Percentiles rank a stretch among this genome's conserved stretches.
Conservation (phyloP, 176 grass and related monocot species). For the Cenchrus purpureus region DNA sequence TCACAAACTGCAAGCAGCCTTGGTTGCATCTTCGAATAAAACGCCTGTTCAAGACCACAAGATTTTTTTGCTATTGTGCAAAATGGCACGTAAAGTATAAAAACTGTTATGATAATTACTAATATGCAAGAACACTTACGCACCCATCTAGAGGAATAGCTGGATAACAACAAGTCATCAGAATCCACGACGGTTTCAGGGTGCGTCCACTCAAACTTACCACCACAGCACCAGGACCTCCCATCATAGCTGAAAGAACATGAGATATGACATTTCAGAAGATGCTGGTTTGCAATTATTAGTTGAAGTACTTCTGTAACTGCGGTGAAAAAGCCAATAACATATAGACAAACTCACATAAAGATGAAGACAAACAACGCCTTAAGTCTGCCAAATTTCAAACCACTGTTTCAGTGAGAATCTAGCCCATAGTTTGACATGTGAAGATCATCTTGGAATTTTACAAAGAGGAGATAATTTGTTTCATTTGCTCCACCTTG, state of each 20-base stretch:
- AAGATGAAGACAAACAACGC: background rate
- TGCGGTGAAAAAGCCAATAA: constrained; percentile 15
- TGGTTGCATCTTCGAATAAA: constrained; percentile 99
- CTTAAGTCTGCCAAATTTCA: background rate
- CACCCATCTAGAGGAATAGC: constrained; percentile 97
- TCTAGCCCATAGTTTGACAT: constrained; percentile 2
- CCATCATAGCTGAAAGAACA: constrained; percentile 93
- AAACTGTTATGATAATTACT: constrained; percentile 9
- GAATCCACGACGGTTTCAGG: constrained; percentile 84
- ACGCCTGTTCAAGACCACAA: constrained; percentile 65
- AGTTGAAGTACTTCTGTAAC: constrained; percentile 5
- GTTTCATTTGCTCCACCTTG: background rate
- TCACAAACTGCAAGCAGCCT: constrained; percentile 97
- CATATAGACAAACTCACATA: background rate
- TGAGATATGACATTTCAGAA: constrained; percentile 32
- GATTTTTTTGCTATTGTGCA: background rate
- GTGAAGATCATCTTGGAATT: background rate
- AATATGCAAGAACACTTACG: constrained; percentile 37
- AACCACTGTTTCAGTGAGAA: background rate
- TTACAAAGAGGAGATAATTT: background rate
- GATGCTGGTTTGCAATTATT: background rate
- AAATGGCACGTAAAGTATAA: background rate
- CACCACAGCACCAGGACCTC: constrained; percentile 92
- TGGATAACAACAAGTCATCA: constrained; percentile 98
- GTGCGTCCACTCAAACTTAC: constrained; percentile 79